Base-by-base conservation (phyloP, 2,329 filamentous ascomycete genomes). In the Thielaviopsis punctulata region DNA sequence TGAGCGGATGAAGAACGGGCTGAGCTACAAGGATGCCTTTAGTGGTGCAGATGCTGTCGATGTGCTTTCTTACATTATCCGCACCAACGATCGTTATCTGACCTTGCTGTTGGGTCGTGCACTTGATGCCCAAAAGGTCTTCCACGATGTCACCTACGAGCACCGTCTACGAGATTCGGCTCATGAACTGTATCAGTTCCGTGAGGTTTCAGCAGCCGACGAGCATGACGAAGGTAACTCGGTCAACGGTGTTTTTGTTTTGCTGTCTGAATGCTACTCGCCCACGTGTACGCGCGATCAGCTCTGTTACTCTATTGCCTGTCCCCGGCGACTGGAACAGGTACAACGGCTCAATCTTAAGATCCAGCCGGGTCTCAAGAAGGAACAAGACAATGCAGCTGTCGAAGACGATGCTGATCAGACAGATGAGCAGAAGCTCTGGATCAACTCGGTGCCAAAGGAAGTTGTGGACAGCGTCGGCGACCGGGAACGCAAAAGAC, bases 71-170 rank as follows among this genome's bases (percentile, higher is more conserved):
- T 94, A 93, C 63, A 96, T 98, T 58, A 96, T 98, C 66, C 84
- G 93, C 62, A 98, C 92, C 1, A 95, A 87, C 0, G 92, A 98
- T 66, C 80, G 92, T 55, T 98, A 98, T 63, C 72, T 98, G 56
- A 92, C 92, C 10, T 72, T 98, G 48, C 77, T 98, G 9, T 72
- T 98, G 15, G 92, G 92, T 56, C 79, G 92, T 63, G 88, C 92
- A 43, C 71, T 98, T 56, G 92, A 98, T 68, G 92, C 92, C 22
- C 92, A 98, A 63, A 96, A 96, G 65, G 95, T 95, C 69, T 98
- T 98, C 64, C 92, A 98, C 69, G 92, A 98, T 73, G 92, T 96
- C 49, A 95, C 90, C 0, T 98, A 98, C 66, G 90, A 95, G 60
- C 92, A 98, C 66, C 79, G 92, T 47, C 71, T 98, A 60, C 84